Evolutionary conservation across 2,329 filamentous ascomycete species (phyloP), one percentile per base, ranked within the genome.

Genomic region (Graphilbum sp.): DNA sequence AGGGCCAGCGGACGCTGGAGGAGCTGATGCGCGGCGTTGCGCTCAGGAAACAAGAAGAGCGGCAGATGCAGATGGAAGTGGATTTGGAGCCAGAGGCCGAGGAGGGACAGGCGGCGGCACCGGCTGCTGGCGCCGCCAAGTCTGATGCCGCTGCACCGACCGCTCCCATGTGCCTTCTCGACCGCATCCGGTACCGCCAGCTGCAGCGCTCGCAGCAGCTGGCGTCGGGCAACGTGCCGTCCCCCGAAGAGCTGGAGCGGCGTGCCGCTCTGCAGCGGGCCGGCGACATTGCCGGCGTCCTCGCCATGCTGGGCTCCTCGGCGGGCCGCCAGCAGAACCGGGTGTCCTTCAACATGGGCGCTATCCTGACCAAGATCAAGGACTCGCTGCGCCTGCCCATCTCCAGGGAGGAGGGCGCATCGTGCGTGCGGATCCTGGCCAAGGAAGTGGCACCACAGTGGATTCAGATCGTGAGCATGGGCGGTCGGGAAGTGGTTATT

Each of bases 131-230:
- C n/a, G n/a, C n/a, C n/a, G n/a, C n/a, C n/a, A n/a, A n/a, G n/a
- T n/a, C n/a, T n/a, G n/a, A n/a, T n/a, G n/a, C n/a, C n/a, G 32
- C 21, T 11, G 5, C 19, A 8, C 19, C 34, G 5, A 30, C 27
- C 2, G 6, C 35, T 1, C 38, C 75, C 58, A 75, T 79, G 61
- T 73, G 72, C 38, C 70, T 92, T 19, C 65, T 90, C 41, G 81
- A 87, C 54, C 77, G 81, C 35, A 71, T 92, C 45, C 76, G 79
- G 45, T 64, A 69, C 39, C 88, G 88, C 60, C 72, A 81, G 47
- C 55, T 67, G 46, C 63, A 69, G 52, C 44, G 45, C 1, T 21
- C 41, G 9, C 53, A 69, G 52, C 50, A 60, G 43, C 52, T 63
- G 46, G 43, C 66, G 47, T 44, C 55, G 51, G 46, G 59, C 43